phyloP scores from a whole-genome alignment of 1,139 yeast species.

The Lodderomyces pseudojiufengensis region DNA sequence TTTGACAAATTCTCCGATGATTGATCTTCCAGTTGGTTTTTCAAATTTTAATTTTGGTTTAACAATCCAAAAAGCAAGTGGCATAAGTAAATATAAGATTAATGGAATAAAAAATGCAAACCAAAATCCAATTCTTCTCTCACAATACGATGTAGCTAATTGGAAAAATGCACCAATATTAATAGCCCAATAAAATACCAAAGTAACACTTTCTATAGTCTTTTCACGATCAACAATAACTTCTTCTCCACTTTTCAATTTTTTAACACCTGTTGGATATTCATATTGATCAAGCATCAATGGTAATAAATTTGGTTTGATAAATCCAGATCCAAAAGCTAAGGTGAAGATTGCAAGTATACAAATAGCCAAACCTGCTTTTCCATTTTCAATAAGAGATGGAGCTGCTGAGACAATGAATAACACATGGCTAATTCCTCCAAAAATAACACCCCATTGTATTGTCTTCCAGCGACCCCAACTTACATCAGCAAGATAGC shows the following conservation, averaged over 20 bases:
- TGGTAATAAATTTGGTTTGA: conserved; percentile 51
- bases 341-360: conserved; percentile 34
- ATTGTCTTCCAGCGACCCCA: conserved; percentile 42
- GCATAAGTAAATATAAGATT: conserved; percentile 46
- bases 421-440: conserved; percentile 36
- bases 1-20: conserved; percentile 26
- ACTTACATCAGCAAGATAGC: conserved; percentile 40
- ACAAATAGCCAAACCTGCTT: conserved; percentile 32
- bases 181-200: conserved; percentile 75
- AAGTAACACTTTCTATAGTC: conserved; percentile 70
- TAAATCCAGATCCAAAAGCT: conserved; percentile 48
- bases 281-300: conserved; percentile 51
- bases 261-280: conserved; percentile 56
- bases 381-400: conserved; percentile 29
- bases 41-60: conserved; percentile 34
- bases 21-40: conserved; percentile 47
- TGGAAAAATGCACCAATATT: conserved; percentile 78
- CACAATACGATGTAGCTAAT: conserved; percentile 73
- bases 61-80: conserved; percentile 40
- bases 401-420: conserved; percentile 43
- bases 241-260: conserved; percentile 56
- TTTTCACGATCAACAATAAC: conserved; percentile 70
- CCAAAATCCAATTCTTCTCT: conserved; percentile 72
- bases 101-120: conserved; percentile 64
- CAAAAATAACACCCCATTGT: conserved; percentile 38